These are phyloP conservation scores for Arachnopeziza araneosa DNA, from an alignment of 2,329 filamentous ascomycete species.

Conservation along the genomic window DNA sequence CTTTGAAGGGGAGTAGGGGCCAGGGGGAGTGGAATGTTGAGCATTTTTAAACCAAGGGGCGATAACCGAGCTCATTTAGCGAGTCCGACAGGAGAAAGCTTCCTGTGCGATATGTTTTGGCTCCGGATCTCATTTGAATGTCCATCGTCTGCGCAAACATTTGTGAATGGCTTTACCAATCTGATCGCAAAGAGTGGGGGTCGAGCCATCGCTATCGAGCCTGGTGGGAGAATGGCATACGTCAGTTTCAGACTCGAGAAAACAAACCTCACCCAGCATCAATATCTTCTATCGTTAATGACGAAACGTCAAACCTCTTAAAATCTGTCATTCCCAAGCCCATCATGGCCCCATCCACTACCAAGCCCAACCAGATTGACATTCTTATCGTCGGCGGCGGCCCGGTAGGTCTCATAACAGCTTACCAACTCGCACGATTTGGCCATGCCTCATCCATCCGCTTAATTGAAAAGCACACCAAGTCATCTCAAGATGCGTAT, in stretches of 20 bases:
- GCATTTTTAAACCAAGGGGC: constrained; percentile 13
- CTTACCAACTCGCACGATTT: constrained; percentile 40
- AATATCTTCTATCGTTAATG: too few species aligned
- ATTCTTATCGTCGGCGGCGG: constrained; percentile 40
- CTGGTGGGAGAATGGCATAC: neutral
- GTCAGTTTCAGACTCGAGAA: neutral
- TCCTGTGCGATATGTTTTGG: too few species aligned
- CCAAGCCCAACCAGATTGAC: constrained; percentile 10
- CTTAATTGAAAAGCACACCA: constrained; percentile 44
- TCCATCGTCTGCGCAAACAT: too few species aligned
- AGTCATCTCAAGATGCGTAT: constrained; percentile 44
- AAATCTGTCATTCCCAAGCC: neutral
- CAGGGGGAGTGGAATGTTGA: constrained; percentile 29
- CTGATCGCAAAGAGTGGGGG: constrained; percentile 1
- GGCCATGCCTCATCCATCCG: constrained; percentile 33
- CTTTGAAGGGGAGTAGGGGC: constrained; percentile 32
- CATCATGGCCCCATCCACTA: neutral
- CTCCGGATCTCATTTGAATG: too few species aligned
- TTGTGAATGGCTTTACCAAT: neutral
- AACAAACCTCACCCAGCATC: neutral
- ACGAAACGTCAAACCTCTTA: too few species aligned
- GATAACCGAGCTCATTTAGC: neutral
- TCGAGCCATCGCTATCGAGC: neutral
- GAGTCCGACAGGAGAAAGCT: neutral
- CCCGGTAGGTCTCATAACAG: constrained; percentile 41